These are phyloP conservation scores for Sphaerulina vaccinii DNA, from an alignment of 2,329 filamentous ascomycete genomes.

Conservation along the genomic window DNA sequence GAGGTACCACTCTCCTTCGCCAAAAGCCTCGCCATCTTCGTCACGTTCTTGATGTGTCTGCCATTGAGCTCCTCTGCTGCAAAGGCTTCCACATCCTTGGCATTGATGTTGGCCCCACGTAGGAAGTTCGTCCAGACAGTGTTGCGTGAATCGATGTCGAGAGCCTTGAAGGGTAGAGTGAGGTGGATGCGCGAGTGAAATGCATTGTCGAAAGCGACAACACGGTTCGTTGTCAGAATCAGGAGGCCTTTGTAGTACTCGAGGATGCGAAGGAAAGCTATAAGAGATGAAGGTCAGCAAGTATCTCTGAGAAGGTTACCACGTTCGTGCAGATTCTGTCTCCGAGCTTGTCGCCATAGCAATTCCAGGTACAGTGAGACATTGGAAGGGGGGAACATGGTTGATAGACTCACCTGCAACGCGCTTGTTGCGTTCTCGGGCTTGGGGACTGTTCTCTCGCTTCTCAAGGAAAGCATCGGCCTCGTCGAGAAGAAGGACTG, in stretches of 20 bases:
- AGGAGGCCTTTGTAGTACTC: slow-evolving; percentile 41
- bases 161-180: slow-evolving; percentile 22
- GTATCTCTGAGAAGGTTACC: too few species aligned
- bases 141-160: slow-evolving; percentile 32
- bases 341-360: too few species aligned
- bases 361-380: too few species aligned
- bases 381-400: neutral
- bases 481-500: slow-evolving; percentile 20
- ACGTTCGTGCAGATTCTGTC: too few species aligned
- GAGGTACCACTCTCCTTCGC: slow-evolving; percentile 7
- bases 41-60: slow-evolving; percentile 21
- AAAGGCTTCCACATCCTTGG: slow-evolving; percentile 3
- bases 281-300: neutral
- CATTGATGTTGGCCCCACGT: slow-evolving; percentile 3
- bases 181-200: slow-evolving; percentile 38
- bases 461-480: slow-evolving; percentile 71
- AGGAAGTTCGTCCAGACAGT: slow-evolving; percentile 78
- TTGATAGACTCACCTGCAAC: neutral
- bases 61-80: slow-evolving; percentile 14
- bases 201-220: slow-evolving; percentile 38
- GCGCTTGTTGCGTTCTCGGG: neutral
- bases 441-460: neutral
- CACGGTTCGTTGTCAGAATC: slow-evolving; percentile 42
- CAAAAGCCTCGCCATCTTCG: slow-evolving; percentile 20
- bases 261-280: slow-evolving; percentile 38